Base-by-base conservation (phyloP, 106 monocot species). In the Vanilla planifolia region DNA sequence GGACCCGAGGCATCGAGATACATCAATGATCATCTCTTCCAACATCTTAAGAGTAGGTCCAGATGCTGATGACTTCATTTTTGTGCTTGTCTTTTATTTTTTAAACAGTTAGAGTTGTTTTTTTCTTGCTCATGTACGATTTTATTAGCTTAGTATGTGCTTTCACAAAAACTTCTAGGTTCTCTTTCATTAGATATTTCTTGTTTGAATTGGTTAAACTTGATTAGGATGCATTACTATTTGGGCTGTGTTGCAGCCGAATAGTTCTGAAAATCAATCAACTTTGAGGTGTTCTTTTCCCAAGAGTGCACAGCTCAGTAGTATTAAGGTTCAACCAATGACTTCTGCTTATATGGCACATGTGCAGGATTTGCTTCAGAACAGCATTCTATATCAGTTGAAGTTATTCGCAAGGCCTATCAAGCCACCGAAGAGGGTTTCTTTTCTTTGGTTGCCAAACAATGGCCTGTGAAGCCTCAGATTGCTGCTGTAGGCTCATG, bases 351-450 rank as follows among this genome's bases (percentile, higher is more conserved):
- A n/a, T n/a, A n/a, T n/a, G n/a, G n/a, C n/a, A n/a, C n/a, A n/a
- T n/a, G n/a, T 51, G 65, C 74, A 74, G 74, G 60, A 60, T 60
- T 67, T 67, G 43, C 66, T 45, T 35, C 74, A 8, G 74, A 74
- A 43, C 60, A 74, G 8, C 60, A 74, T 11, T 48, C 59, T 20
- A 67, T 74, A 48, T 67, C 74, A 15, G 51, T 42, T 15, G 74
- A 74, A 52, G 74, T 60, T 19, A 67, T 74, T 51, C 39, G 53
- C 8, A 74, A 74, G 47, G 74, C 74, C 28, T 67, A 61, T 60
- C 59, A 51, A 42, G 59, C 60, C 21, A 74, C 74, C 6, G 74
- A 74, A 47, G 67, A 74, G 19, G 74, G 67, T 22, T 74, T 74
- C 28, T 43, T 74, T 2, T 50, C 74, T 4, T 30, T 52, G 29